phyloP scores from a whole-genome alignment of 176 grass and related monocot genomes.

The Oryza brachyantha region DNA sequence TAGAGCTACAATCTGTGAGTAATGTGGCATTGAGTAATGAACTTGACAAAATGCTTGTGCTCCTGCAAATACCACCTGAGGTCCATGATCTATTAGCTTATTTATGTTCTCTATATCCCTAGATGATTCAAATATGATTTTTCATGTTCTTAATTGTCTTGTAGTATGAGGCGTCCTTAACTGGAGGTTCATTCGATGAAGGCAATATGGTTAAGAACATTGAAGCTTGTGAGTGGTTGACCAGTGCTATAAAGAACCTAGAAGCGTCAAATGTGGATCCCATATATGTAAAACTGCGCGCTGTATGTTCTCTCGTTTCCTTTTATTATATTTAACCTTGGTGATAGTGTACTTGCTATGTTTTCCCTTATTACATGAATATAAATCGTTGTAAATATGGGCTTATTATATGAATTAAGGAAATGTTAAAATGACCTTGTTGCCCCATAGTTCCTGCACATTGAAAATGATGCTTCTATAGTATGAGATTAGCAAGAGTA shows the following conservation, averaged over 20 bases:
- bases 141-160: constrained; percentile 33
- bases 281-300: constrained; percentile 77
- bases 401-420: background rate
- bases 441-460: background rate
- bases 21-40: constrained; percentile 81
- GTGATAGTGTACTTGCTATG: background rate
- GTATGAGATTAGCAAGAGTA: background rate
- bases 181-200: constrained; percentile 89
- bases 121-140: background rate
- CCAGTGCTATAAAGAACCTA: constrained; percentile 73
- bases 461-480: background rate
- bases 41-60: constrained; percentile 73
- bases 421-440: background rate
- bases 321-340: constrained; percentile 2
- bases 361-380: background rate
- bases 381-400: background rate
- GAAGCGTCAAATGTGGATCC: constrained; percentile 80
- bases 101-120: background rate
- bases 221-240: constrained; percentile 99
- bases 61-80: constrained; percentile 79
- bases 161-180: constrained; percentile 73
- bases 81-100: constrained; percentile 27
- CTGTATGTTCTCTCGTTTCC: constrained; percentile 50
- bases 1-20: constrained; percentile 88
- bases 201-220: constrained; percentile 82